phyloP scores from a whole-genome alignment of 441 rosid genomes.

The Gossypium trilobum region DNA sequence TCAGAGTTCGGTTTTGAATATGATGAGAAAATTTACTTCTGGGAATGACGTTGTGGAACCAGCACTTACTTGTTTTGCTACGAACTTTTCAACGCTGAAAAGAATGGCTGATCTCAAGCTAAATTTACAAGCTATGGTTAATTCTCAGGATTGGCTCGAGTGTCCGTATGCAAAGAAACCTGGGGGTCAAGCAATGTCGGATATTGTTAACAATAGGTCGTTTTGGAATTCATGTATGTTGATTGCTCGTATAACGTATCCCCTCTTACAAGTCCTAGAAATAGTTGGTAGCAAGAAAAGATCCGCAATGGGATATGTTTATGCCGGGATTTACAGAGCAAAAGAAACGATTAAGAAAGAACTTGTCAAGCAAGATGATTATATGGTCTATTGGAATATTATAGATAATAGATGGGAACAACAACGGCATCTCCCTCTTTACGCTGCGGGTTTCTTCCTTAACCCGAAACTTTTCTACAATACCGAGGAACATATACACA shows the following conservation, averaged over 20 bases:
- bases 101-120: constrained; percentile 52
- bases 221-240: constrained; percentile 66
- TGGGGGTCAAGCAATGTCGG: constrained; percentile 59
- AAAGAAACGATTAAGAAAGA: constrained; percentile 77
- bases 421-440: constrained; percentile 60
- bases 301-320: constrained; percentile 81
- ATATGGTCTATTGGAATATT: constrained; percentile 68
- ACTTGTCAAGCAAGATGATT: constrained; percentile 56
- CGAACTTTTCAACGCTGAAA: constrained; percentile 58
- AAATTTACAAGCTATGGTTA: constrained; percentile 74
- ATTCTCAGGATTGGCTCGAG: constrained; percentile 80
- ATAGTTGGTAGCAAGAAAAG: constrained; percentile 46
- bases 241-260: constrained; percentile 45
- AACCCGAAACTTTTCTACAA: constrained; percentile 84
- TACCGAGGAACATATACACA: constrained; percentile 53
- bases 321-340: constrained; percentile 69
- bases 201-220: constrained; percentile 45
- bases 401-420: constrained; percentile 73
- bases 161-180: constrained; percentile 53
- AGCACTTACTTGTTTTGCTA: constrained; percentile 43
- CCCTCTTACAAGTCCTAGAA: constrained; percentile 54
- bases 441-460: constrained; percentile 84
- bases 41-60: constrained; percentile 75
- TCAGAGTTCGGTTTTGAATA: constrained; percentile 54
- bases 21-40: constrained; percentile 57